Percentiles rank a stretch among this genome's conserved stretches.
phyloP scores from a whole-genome alignment of 129 eudicot species.

The Helianthus annuus region HanXRQr2.0-SUNRISE NC_035440.2:51306483-51306982 shows the following conservation, averaged over 20 bases:
- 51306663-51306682: conserved; percentile 55
- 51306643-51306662: conserved; percentile 51
- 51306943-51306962: neutral
- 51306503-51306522: neutral
- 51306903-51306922: conserved; percentile 47
- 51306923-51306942: conserved; percentile 36
- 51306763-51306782: conserved; percentile 40
- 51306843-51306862: conserved; percentile 39
- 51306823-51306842: conserved; percentile 30
- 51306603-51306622: conserved; percentile 51
- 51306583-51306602: conserved; percentile 43
- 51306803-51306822: conserved; percentile 27
- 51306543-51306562: conserved; percentile 49
- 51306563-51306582: conserved; percentile 54
- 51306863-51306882: conserved; percentile 36
- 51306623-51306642: conserved; percentile 53
- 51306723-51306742: conserved; percentile 49
- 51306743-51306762: conserved; percentile 60
- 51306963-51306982: too few relatives aligned
- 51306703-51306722: conserved; percentile 49
- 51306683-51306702: conserved; percentile 47
- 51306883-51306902: conserved; percentile 51
- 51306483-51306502: neutral
- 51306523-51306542: conserved; percentile 55
- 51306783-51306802: conserved; percentile 35